These are phyloP conservation scores for Ustilago hordei DNA, from an alignment of 1,284 basidiomycete genomes.

Conservation along the genomic window DNA sequence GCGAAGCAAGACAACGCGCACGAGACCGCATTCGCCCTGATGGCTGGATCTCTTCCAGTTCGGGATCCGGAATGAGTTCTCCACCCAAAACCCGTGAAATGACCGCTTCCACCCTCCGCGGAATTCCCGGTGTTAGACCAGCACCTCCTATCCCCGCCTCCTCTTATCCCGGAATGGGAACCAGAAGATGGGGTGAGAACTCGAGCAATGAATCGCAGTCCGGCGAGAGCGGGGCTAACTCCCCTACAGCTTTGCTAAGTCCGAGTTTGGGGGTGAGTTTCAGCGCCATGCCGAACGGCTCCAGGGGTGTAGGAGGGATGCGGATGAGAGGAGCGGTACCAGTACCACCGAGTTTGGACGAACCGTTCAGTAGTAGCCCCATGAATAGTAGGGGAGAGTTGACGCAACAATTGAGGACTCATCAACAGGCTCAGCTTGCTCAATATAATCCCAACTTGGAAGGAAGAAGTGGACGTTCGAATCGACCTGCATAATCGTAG, in stretches of 20 bases:
- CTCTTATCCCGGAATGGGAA: background rate
- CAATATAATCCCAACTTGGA: background rate
- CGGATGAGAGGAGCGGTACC: slow-evolving; percentile 2
- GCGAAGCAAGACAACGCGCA: slow-evolving; percentile 30
- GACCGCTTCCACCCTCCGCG: slow-evolving; percentile 22
- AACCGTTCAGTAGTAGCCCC: slow-evolving; percentile 44
- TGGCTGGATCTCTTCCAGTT: slow-evolving; percentile 35
- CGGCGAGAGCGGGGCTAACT: slow-evolving; percentile 12
- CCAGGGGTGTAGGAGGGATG: background rate
- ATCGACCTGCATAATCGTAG: background rate
- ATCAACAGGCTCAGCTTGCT: slow-evolving; percentile 22
- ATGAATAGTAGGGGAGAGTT: slow-evolving; percentile 27
- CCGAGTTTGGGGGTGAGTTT: slow-evolving; percentile 14
- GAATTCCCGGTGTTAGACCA: slow-evolving; percentile 18
- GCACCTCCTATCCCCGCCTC: background rate
- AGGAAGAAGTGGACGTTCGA: background rate
- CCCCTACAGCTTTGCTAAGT: slow-evolving; percentile 37
- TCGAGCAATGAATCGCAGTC: slow-evolving; percentile 44
- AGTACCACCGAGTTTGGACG: slow-evolving; percentile 23
- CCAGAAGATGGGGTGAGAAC: slow-evolving; percentile 19
- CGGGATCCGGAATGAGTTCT: slow-evolving; percentile 24
- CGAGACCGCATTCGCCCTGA: slow-evolving; percentile 38
- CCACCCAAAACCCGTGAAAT: slow-evolving; percentile 19
- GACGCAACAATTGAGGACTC: slow-evolving; percentile 26
- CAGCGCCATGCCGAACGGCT: background rate